phyloP scores from a whole-genome alignment of 129 eudicot species.

The Mikania micrantha region DNA sequence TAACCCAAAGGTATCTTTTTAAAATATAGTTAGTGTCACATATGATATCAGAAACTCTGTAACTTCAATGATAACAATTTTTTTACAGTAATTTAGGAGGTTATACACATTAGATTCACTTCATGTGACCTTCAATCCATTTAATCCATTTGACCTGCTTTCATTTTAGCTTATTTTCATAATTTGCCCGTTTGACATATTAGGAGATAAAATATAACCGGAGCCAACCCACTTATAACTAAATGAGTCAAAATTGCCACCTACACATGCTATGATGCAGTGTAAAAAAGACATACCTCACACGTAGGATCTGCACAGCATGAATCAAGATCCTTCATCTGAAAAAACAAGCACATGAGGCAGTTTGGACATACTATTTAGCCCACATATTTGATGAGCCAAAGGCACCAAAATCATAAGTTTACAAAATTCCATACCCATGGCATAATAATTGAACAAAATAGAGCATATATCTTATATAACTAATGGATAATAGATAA shows the following conservation, averaged over 20 bases:
- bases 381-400: not conserved
- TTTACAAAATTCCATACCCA: not conserved
- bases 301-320: conserved; percentile 78
- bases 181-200: not conserved
- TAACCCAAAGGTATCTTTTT: not conserved
- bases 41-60: not conserved
- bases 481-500: not conserved
- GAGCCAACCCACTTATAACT: not conserved
- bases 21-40: not conserved
- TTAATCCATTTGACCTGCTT: not conserved
- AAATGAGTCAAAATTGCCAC: not conserved
- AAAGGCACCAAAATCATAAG: not conserved
- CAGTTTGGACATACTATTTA: not conserved
- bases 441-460: not conserved
- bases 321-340: conserved; percentile 51
- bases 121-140: not conserved
- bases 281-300: conserved; percentile 38
- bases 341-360: conserved; percentile 20
- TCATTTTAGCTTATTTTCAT: not conserved
- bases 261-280: conserved; percentile 3
- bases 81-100: not conserved
- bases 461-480: conserved; percentile 11
- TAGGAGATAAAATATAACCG: not conserved
- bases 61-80: not conserved
- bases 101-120: not conserved